Evolutionary conservation across 306 rosid species (phyloP).

Genomic region (Malus orientalis): DNA sequence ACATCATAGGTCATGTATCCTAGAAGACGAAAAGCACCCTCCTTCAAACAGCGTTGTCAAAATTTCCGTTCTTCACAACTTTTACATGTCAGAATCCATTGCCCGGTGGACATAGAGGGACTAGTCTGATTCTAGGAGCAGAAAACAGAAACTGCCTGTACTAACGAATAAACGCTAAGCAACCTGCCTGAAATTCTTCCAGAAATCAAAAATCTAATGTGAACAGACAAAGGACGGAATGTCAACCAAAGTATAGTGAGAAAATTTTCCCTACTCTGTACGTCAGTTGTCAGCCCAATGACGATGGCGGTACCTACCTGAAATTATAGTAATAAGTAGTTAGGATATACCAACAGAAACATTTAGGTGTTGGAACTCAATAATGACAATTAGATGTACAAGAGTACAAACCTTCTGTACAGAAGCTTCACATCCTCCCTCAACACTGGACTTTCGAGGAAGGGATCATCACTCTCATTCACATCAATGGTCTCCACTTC

Average conservation of each 20-base stretch:
- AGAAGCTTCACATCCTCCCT: constrained; percentile 57
- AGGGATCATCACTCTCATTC: constrained; percentile 56
- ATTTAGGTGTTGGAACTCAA: not conserved
- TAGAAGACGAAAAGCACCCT: not conserved
- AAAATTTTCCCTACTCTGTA: not conserved
- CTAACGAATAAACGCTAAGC: not conserved
- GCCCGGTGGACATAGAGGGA: not conserved
- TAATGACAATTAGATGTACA: not conserved
- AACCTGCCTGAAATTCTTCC: not conserved
- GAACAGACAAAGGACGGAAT: not conserved
- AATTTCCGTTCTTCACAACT: not conserved
- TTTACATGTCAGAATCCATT: not conserved
- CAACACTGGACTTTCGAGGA: constrained; percentile 48
- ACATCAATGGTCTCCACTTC: constrained; percentile 44
- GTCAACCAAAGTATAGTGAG: not conserved
- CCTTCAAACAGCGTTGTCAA: not conserved
- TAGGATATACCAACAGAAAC: not conserved
- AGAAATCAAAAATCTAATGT: not conserved
- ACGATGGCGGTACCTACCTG: constrained; percentile 38
- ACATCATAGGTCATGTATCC: not conserved
- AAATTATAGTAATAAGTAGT: constrained; percentile 12
- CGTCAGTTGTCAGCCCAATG: not conserved
- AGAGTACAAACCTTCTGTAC: constrained; percentile 59
- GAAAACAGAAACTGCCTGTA: not conserved
- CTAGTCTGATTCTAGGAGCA: not conserved